Evolutionary conservation across 805 yeast species (phyloP).

Genomic region (Wickerhamomyces bovis): DNA sequence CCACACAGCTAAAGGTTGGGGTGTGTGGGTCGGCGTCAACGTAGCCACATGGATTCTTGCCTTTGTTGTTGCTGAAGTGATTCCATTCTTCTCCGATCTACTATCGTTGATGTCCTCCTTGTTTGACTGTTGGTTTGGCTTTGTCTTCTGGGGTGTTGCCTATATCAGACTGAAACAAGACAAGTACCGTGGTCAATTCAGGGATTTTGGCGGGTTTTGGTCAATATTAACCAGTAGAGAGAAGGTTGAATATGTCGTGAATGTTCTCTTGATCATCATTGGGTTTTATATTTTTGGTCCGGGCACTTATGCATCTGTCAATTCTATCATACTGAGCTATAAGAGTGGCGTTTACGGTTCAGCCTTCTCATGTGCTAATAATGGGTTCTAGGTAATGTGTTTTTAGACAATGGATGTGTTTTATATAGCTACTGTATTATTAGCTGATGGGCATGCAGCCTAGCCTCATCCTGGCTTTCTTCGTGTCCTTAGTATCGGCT

Average conservation of each 20-base stretch:
- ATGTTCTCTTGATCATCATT: slow-evolving; percentile 34
- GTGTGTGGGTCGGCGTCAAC: slow-evolving; percentile 41
- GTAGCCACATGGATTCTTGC: slow-evolving; percentile 44
- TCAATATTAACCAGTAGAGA: slow-evolving; percentile 24
- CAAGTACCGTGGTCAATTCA: slow-evolving; percentile 26
- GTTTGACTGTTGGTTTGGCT: slow-evolving; percentile 63
- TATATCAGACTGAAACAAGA: slow-evolving; percentile 39
- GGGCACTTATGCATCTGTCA: slow-evolving; percentile 49
- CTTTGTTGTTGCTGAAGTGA: slow-evolving; percentile 55
- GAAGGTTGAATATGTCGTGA: slow-evolving; percentile 32
- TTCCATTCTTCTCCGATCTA: slow-evolving; percentile 57
- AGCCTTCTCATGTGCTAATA: slow-evolving; percentile 45
- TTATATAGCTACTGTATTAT: too few relatives aligned
- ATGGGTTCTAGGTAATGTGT: slow-evolving; percentile 29
- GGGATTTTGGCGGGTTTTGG: slow-evolving; percentile 24
- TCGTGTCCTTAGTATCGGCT: too few relatives aligned
- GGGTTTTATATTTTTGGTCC: slow-evolving; percentile 57
- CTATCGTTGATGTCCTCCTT: slow-evolving; percentile 53
- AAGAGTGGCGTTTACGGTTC: slow-evolving; percentile 42
- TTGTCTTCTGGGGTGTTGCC: slow-evolving; percentile 58
- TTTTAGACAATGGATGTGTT: too few relatives aligned
- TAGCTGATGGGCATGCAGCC: too few relatives aligned
- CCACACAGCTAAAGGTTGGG: slow-evolving; percentile 50
- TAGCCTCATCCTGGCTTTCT: too few relatives aligned
- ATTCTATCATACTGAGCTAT: slow-evolving; percentile 48